These are phyloP conservation scores for Salix brachista DNA, from an alignment of 345 rosid genomes.

Conservation along the genomic window DNA sequence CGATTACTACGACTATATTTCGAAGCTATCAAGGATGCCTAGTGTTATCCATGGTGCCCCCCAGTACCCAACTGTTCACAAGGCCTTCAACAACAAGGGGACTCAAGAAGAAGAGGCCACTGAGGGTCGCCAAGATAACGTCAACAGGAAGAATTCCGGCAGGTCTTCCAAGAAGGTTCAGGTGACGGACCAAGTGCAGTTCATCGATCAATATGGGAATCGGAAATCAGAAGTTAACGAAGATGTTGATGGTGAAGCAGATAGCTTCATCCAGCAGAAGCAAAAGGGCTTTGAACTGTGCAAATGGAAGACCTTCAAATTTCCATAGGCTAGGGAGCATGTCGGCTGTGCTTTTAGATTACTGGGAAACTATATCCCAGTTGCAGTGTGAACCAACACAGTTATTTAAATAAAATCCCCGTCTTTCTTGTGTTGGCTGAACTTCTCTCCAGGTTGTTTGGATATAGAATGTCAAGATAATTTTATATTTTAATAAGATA, in stretches of 20 bases:
- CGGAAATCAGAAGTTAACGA: not conserved
- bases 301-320: slow-evolving; percentile 46
- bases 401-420: not conserved
- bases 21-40: slow-evolving; percentile 25
- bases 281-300: slow-evolving; percentile 32
- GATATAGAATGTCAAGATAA: not conserved
- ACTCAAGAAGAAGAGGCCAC: not conserved
- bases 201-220: not conserved
- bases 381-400: not conserved
- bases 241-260: slow-evolving; percentile 23
- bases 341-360: no score
- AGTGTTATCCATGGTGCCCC: slow-evolving; percentile 29
- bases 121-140: slow-evolving; percentile 26
- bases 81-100: slow-evolving; percentile 32
- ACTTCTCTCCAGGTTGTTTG: not conserved
- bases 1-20: slow-evolving; percentile 36
- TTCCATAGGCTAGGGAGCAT: not conserved
- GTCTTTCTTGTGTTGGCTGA: not conserved
- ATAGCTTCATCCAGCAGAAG: slow-evolving; percentile 34
- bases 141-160: not conserved
- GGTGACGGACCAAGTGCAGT: slow-evolving; percentile 22
- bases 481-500: not conserved
- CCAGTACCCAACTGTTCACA: slow-evolving; percentile 42
- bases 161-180: slow-evolving; percentile 39
- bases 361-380: not conserved